Conservation (phyloP, 768 basidiomycete species). For the Mycena epipterygia region DNA sequence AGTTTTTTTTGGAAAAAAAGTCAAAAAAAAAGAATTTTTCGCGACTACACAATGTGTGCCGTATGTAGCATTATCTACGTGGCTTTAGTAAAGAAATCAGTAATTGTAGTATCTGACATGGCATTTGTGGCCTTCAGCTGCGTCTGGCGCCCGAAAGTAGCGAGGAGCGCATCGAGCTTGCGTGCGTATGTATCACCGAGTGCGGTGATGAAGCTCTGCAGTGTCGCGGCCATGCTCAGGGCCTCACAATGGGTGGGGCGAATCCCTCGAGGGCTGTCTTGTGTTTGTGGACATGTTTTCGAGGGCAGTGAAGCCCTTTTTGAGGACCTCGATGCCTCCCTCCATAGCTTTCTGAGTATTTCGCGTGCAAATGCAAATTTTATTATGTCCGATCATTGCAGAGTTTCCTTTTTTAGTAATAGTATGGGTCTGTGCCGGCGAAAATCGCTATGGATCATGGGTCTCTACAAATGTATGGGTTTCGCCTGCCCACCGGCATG, state of each 20-base stretch:
- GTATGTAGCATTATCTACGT: background rate
- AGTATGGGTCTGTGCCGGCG: conserved; percentile 9
- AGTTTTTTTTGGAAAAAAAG: too few relatives aligned
- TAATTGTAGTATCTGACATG: background rate
- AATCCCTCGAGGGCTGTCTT: background rate
- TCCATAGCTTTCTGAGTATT: background rate
- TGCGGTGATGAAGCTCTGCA: conserved; percentile 36
- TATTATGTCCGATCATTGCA: conserved; percentile 6
- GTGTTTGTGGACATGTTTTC: conserved; percentile 1
- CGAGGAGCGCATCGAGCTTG: conserved; percentile 40
- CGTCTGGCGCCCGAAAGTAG: conserved; percentile 40
- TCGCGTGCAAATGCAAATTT: background rate
- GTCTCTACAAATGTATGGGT: conserved; percentile 9
- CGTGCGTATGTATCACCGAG: conserved; percentile 39
- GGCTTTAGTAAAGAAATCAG: conserved; percentile 13
- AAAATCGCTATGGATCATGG: conserved; percentile 23
- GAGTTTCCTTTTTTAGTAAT: conserved; percentile 18
- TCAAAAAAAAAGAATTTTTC: too few relatives aligned
- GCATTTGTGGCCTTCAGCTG: conserved; percentile 19
- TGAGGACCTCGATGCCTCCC: background rate
- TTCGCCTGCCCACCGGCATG: conserved; percentile 4
- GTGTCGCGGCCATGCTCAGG: conserved; percentile 36
- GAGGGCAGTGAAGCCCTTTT: background rate
- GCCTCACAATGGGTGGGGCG: too few relatives aligned
- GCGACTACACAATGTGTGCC: too few relatives aligned